Conservation (phyloP, 2,329 filamentous ascomycete genomes). For the Aspergillus tubingensis region DNA sequence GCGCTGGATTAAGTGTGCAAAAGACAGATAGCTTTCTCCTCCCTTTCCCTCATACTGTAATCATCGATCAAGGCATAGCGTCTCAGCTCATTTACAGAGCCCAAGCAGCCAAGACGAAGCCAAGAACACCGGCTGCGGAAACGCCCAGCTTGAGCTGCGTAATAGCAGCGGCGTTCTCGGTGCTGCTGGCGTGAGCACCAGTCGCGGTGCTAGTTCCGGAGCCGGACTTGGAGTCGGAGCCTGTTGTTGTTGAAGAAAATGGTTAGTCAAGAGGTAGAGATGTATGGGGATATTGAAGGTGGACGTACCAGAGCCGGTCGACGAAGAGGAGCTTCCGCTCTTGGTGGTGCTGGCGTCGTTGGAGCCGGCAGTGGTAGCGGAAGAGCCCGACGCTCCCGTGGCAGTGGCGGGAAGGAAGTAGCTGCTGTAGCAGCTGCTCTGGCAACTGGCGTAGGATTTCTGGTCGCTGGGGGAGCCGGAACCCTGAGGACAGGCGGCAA, state of each 20-base stretch:
- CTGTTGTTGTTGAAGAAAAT: background rate
- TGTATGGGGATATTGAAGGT: background rate
- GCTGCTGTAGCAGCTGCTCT: conserved; percentile 52
- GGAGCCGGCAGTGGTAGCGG: conserved; percentile 26
- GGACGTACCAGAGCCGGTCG: conserved; percentile 18
- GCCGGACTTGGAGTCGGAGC: conserved; percentile 5
- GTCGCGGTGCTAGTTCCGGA: conserved; percentile 20
- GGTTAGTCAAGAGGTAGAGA: background rate
- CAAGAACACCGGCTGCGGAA: conserved; percentile 38
- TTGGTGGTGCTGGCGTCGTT: conserved; percentile 18
- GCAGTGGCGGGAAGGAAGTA: conserved; percentile 48
- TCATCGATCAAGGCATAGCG: background rate
- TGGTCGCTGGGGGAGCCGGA: conserved; percentile 50
- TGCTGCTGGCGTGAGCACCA: conserved; percentile 20
- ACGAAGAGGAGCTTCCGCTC: conserved; percentile 15
- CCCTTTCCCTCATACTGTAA: no score
- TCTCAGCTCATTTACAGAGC: conserved; percentile 33
- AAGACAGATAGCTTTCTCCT: no score
- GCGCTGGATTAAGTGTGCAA: no score
- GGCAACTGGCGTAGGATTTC: conserved; percentile 50
- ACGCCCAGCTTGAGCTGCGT: conserved; percentile 32
- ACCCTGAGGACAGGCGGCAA: conserved; percentile 56
- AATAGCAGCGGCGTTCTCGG: conserved; percentile 33
- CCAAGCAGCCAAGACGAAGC: conserved; percentile 39
- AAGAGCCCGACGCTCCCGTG: conserved; percentile 20